These are phyloP conservation scores for Cornus suecica DNA, from an alignment of 148 eudicot species.

Conservation along the genomic window DNA sequence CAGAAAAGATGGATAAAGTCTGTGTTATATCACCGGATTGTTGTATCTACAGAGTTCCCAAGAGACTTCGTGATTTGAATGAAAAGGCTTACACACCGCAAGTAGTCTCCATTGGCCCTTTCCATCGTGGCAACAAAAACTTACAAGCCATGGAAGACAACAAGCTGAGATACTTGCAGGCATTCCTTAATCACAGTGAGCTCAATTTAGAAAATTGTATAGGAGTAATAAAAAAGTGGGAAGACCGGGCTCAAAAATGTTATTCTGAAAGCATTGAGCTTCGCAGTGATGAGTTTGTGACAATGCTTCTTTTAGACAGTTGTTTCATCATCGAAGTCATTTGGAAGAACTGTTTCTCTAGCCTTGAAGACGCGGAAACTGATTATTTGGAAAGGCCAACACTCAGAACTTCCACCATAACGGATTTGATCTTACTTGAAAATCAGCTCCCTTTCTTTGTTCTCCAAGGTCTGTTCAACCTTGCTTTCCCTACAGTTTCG, in stretches of 20 bases:
- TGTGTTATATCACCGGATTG: too few species aligned
- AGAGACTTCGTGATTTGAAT: too few species aligned
- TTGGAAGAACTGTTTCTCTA: constrained; percentile 9
- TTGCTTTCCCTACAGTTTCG: too few species aligned
- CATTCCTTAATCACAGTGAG: too few species aligned
- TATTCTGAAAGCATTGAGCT: constrained; percentile 21
- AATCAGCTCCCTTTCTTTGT: constrained; percentile 18
- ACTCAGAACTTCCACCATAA: constrained; percentile 4
- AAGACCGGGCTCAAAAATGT: background rate
- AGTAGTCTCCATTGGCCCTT: too few species aligned
- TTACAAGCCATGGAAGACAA: too few species aligned
- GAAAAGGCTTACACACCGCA: too few species aligned
- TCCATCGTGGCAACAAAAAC: too few species aligned
- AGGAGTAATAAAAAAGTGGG: background rate
- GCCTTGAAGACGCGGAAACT: constrained; percentile 13
- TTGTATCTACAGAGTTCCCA: too few species aligned
- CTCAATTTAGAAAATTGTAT: background rate
- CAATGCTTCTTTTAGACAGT: constrained; percentile 32
- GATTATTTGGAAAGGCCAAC: constrained; percentile 17
- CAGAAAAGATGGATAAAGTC: too few species aligned
- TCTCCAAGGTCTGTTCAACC: too few species aligned
- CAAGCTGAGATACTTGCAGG: too few species aligned
- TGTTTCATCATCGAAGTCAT: background rate
- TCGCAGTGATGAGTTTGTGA: constrained; percentile 15
- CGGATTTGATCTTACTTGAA: constrained; percentile 29